phyloP scores from a whole-genome alignment of 768 basidiomycete species.

The Paxillus ammoniavirescens region DNA sequence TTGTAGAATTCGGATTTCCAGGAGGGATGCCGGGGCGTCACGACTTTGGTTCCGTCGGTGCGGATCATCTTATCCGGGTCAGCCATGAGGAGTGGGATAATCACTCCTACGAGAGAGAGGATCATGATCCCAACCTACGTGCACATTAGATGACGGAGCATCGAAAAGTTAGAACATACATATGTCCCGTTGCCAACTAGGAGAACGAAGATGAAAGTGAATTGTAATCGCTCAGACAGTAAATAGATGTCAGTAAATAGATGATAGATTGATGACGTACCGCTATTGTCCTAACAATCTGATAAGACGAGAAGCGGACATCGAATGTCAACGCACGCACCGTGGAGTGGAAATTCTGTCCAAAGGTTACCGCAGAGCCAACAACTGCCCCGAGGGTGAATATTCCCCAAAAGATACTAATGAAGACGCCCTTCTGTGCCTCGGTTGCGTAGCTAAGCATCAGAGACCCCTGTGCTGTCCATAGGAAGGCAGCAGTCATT shows the following conservation, averaged over 20 bases:
- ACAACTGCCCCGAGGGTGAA: slow-evolving; percentile 82
- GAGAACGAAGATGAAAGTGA: too few species aligned
- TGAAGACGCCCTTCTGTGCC: slow-evolving; percentile 67
- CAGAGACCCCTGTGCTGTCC: slow-evolving; percentile 77
- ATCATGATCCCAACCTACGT: slow-evolving; percentile 48
- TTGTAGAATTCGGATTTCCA: slow-evolving; percentile 73
- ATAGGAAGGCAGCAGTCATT: slow-evolving; percentile 63
- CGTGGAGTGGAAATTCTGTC: slow-evolving; percentile 62
- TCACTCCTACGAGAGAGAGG: slow-evolving; percentile 63
- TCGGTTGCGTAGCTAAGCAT: slow-evolving; percentile 83
- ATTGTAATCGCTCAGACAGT: neutral
- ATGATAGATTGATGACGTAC: slow-evolving; percentile 14
- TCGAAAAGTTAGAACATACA: slow-evolving; percentile 38
- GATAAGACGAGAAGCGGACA: neutral
- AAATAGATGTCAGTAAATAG: neutral
- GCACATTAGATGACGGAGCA: neutral
- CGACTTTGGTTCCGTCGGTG: slow-evolving; percentile 67
- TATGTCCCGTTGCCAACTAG: slow-evolving; percentile 71
- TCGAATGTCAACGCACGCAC: slow-evolving; percentile 33
- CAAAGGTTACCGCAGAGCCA: slow-evolving; percentile 70
- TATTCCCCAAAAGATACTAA: slow-evolving; percentile 77
- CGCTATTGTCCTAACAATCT: slow-evolving; percentile 20
- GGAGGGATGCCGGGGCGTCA: slow-evolving; percentile 59
- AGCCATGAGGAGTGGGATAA: slow-evolving; percentile 67
- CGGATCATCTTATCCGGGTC: slow-evolving; percentile 72